Evolutionary conservation across 768 basidiomycete species (phyloP), one percentile per base, ranked within the genome.

Genomic region (Tremella fuciformis): DNA sequence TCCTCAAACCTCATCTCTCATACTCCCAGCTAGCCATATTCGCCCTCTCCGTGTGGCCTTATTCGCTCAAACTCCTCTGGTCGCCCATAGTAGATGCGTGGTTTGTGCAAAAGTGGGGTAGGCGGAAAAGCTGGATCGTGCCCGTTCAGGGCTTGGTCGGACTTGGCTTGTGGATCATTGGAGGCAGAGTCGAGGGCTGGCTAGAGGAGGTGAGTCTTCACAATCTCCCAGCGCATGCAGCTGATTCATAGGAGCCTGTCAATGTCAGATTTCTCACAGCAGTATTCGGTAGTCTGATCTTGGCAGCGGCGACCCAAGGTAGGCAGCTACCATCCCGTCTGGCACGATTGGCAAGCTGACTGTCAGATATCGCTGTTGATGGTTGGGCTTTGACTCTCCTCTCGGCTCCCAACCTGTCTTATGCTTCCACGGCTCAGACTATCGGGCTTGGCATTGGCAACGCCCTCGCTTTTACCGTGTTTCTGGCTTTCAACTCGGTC

Each of bases 291-390:
- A 82, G 85, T 26, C 84, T 99, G 39, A 93, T 99, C 34, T 83
- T 91, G 65, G 88, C 98, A 69, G 92, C 96, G 16, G 96, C 96
- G 7, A 99, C 96, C 0, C 96, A 99, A 84, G 92, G 91, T 88
- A 61, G 50, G 82, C 22, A 34, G 51, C 21, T 29, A 29, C 16
- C 18, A 16, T 58, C 41, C 22, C 34, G 66, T 51, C n/a, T 42
- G 22, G 9, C 7, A 40, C 37, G n/a, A n/a, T n/a, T 24, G 16
- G 39, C 42, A 18, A 37, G 18, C 81, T 88, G 13, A 11, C 24
- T 3, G 82, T 86, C 67, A 94, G 93, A 98, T 76, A 98, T 98
- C 58, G 94, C 94, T 46, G 94, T 98, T 26, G 94, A 98, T 71
- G 94, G 90, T 74, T 82, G 81, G 81, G 81, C 81, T 6, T 67